Evolutionary conservation across 73 alveolate genomes (phyloP).

Genomic region (Tetrahymena thermophila): DNA sequence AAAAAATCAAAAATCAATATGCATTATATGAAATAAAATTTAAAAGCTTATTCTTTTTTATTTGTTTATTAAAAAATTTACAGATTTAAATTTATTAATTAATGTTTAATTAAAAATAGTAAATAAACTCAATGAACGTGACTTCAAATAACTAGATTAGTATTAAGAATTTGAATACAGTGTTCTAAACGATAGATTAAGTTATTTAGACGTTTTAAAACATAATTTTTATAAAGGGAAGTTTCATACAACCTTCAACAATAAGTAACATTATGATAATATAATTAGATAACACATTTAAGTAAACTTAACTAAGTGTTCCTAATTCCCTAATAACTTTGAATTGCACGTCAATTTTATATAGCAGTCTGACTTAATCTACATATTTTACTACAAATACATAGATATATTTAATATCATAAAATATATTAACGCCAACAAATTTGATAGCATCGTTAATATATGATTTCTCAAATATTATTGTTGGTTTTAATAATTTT

Average conservation of each 20-base stretch:
- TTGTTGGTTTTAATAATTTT: not conserved
- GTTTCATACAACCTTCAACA: not conserved
- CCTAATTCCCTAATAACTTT: not conserved
- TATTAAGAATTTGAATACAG: not conserved
- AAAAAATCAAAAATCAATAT: too few species aligned
- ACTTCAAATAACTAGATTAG: not conserved
- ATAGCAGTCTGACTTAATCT: not conserved
- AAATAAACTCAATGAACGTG: not conserved
- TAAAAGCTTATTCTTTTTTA: too few species aligned
- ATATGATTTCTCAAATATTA: not conserved
- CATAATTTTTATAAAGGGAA: not conserved
- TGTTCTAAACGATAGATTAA: not conserved
- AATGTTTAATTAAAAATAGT: not conserved
- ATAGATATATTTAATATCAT: not conserved
- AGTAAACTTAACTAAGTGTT: not conserved
- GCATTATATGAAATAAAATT: too few species aligned
- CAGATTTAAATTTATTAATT: not conserved
- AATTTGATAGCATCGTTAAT: not conserved
- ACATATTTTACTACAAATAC: not conserved
- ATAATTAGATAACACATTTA: not conserved
- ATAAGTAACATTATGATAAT: not conserved
- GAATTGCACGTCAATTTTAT: not conserved
- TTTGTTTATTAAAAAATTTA: not conserved
- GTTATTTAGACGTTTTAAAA: not conserved
- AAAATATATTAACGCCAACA: not conserved